Evolutionary conservation across 108 stramenopile species (phyloP), one percentile per base, ranked within the genome.

Genomic region (Stephanodiscus minutulus): DNA sequence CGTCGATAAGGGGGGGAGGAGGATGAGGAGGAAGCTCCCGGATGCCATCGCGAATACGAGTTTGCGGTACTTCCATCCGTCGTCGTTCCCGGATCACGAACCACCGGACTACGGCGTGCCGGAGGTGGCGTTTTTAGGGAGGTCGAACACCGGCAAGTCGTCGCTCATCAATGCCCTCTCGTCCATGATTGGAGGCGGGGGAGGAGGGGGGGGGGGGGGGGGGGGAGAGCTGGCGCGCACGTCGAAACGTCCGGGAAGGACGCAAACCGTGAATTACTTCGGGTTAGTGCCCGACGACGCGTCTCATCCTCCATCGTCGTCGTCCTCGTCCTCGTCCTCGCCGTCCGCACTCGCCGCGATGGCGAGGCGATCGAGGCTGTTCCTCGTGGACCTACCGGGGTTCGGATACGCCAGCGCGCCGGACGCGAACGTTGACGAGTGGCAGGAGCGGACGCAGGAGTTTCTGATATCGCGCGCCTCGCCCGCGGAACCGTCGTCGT

Each of bases 131-230:
- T 94, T 97, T 68, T 57, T 95, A 22, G 98, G 98, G n/a, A 70
- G 96, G 46, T 89, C 88, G 65, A 98, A 98, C 70, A 96, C 96
- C 20, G 98, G 98, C 12, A 98, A 97, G 81, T 91, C 90, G 10
- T 88, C 86, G 27, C 68, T 98, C 12, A 80, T 98, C 61, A 97
- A 96, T 74, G 86, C 90, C 46, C 43, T 96, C 15, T 64, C 70
- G 4, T 63, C 61, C 0, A 24, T 36, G 7, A 73, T 79, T 12
- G 82, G 82, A 65, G 84, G 87, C 6, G 68, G 68, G 15, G 69
- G 68, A 43, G 69, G 64, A 2, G 73, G 69, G n/a, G 48, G 50
- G 4, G 50, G 50, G 5, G 72, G 77, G 44, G 77, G 77, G 9
- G 77, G 77, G 7, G 88, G 84, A 66, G 72, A 85, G 56, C 72